Conservation (phyloP, 2,329 filamentous ascomycete genomes). For the Rhynchosporium graminicola region DNA sequence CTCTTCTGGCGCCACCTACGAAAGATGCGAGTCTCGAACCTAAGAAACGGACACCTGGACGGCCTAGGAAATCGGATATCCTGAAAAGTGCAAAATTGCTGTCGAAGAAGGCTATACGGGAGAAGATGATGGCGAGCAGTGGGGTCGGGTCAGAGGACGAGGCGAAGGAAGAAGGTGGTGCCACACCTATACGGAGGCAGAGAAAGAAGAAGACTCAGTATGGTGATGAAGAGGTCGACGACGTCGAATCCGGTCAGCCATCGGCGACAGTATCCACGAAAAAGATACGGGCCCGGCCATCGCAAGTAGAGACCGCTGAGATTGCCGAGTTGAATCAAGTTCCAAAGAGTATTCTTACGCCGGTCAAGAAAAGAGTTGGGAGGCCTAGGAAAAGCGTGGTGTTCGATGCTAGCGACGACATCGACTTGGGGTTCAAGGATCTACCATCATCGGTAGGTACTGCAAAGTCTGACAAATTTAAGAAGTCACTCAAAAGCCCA, state of each 20-base stretch:
- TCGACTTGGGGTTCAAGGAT: conserved; percentile 53
- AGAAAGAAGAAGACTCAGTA: background rate
- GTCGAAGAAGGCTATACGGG: conserved; percentile 26
- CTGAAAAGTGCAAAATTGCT: conserved; percentile 29
- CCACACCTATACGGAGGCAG: conserved; percentile 11
- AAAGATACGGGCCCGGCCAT: conserved; percentile 26
- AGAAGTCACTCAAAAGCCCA: conserved; percentile 16
- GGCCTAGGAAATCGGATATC: conserved; percentile 29
- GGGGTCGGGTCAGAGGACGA: conserved; percentile 15
- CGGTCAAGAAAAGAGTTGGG: conserved; percentile 46
- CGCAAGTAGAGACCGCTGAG: conserved; percentile 6
- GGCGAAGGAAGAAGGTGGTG: conserved; percentile 6
- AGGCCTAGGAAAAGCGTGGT: conserved; percentile 56
- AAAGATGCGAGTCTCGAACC: conserved; percentile 3
- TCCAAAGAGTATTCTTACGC: conserved; percentile 58
- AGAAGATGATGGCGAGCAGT: conserved; percentile 22
- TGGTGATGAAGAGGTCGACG: background rate
- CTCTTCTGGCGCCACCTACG: conserved; percentile 15
- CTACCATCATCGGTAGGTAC: conserved; percentile 40
- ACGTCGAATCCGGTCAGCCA: background rate
- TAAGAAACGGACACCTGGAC: conserved; percentile 20
- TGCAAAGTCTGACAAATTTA: conserved; percentile 19
- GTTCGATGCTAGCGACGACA: conserved; percentile 50
- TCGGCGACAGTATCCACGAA: conserved; percentile 6
- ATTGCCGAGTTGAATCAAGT: background rate